Percentiles rank a stretch among this genome's conserved stretches.
phyloP scores from a whole-genome alignment of 257 asterid genomes.

The Mentha longifolia region DNA sequence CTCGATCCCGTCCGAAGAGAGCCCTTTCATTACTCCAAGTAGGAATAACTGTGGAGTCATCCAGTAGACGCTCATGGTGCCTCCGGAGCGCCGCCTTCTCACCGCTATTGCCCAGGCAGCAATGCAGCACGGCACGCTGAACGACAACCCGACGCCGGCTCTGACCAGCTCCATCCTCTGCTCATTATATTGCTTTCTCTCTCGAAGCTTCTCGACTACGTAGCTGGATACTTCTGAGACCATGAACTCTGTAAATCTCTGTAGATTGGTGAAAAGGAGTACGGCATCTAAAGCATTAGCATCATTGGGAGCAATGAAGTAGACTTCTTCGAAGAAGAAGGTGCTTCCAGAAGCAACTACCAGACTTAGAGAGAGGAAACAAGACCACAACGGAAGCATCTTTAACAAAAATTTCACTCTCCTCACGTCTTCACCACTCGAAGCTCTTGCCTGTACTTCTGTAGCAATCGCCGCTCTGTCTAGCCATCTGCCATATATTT shows the following conservation, averaged over 20 bases:
- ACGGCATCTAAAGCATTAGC: too few relatives aligned
- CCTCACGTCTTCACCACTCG: background rate
- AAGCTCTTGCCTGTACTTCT: background rate
- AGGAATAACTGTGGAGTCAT: constrained; percentile 26
- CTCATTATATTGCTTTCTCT: background rate
- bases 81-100: background rate
- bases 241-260: background rate
- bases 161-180: background rate
- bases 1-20: background rate
- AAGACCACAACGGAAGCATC: constrained; percentile 17
- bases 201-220: background rate
- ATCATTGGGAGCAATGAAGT: background rate
- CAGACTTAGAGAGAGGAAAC: constrained; percentile 9
- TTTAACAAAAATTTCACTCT: background rate
- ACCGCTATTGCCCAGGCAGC: background rate
- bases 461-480: constrained; percentile 5
- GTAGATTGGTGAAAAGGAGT: background rate
- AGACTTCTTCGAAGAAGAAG: constrained; percentile 9
- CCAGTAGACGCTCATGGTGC: background rate
- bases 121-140: constrained; percentile 3
- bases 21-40: constrained; percentile 22
- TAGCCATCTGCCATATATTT: background rate
- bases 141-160: constrained; percentile 7
- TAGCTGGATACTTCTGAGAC: background rate
- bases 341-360: constrained; percentile 16